phyloP scores from a whole-genome alignment of 2,329 filamentous ascomycete genomes.

The Cordyceps farinosa region DNA sequence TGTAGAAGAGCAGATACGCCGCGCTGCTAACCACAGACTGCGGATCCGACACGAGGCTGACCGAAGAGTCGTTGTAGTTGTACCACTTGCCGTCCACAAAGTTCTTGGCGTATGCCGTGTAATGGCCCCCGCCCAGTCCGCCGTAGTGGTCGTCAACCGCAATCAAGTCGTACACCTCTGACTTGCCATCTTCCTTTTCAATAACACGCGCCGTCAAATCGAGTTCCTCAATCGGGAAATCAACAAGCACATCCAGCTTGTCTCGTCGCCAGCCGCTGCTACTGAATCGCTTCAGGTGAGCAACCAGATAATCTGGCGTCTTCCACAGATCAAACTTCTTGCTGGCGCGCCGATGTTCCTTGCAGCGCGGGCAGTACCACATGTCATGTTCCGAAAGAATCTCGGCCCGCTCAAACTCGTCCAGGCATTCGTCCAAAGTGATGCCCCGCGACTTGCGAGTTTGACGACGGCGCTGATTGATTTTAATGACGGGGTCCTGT shows the following conservation, averaged over 20 bases:
- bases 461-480: conserved; percentile 61
- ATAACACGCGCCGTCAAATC: conserved; percentile 79
- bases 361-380: conserved; percentile 96
- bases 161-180: conserved; percentile 86
- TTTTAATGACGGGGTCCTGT: conserved; percentile 62
- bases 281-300: conserved; percentile 94
- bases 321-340: conserved; percentile 99
- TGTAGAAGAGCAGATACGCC: conserved; percentile 95
- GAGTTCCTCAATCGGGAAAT: conserved; percentile 85
- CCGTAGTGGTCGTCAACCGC: conserved; percentile 96
- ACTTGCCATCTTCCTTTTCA: conserved; percentile 74
- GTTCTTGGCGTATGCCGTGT: conserved; percentile 91
- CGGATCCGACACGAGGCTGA: conserved; percentile 58
- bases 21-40: conserved; percentile 65
- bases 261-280: conserved; percentile 77
- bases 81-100: conserved; percentile 90
- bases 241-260: conserved; percentile 86
- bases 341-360: conserved; percentile 84
- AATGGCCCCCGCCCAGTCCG: conserved; percentile 89
- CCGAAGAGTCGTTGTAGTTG: conserved; percentile 87
- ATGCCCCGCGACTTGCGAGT: conserved; percentile 59
- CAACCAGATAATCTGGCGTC: conserved; percentile 87
- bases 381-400: conserved; percentile 92
- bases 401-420: conserved; percentile 92
- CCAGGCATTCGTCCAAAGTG: conserved; percentile 82